Conservation (phyloP, 2,329 filamentous ascomycete species). For the Botrytis pseudocinerea region DNA sequence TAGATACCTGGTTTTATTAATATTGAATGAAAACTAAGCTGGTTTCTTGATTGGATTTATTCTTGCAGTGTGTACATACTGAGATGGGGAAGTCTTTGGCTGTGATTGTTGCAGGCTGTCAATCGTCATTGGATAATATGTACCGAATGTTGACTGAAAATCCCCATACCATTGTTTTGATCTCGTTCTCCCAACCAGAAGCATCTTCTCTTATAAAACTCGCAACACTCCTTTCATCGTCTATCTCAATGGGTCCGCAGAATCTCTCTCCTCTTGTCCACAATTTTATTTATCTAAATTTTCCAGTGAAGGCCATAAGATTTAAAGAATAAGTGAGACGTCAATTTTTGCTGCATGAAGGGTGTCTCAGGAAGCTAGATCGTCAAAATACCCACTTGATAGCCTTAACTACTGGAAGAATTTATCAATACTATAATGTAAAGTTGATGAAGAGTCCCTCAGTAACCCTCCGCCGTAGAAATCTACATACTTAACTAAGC, state of each 20-base stretch:
- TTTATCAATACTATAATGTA: too few species aligned
- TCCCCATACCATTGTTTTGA: neutral
- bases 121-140: neutral
- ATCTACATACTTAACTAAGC: too few species aligned
- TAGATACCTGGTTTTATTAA: slow-evolving; percentile 16
- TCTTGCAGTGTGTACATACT: neutral
- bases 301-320: neutral
- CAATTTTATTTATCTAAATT: neutral
- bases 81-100: neutral
- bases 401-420: too few species aligned
- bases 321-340: neutral
- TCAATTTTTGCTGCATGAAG: neutral
- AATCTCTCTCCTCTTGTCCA: neutral
- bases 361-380: neutral
- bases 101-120: neutral
- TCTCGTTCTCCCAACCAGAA: neutral
- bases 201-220: too few species aligned
- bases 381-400: too few species aligned
- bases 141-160: neutral
- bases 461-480: too few species aligned
- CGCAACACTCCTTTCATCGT: neutral
- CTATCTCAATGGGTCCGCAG: neutral
- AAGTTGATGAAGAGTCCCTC: too few species aligned
- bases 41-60: neutral
- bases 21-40: neutral